These are phyloP conservation scores for Calonectria fujianensis DNA, from an alignment of 2,329 filamentous ascomycete genomes.

Conservation along the genomic window DNA sequence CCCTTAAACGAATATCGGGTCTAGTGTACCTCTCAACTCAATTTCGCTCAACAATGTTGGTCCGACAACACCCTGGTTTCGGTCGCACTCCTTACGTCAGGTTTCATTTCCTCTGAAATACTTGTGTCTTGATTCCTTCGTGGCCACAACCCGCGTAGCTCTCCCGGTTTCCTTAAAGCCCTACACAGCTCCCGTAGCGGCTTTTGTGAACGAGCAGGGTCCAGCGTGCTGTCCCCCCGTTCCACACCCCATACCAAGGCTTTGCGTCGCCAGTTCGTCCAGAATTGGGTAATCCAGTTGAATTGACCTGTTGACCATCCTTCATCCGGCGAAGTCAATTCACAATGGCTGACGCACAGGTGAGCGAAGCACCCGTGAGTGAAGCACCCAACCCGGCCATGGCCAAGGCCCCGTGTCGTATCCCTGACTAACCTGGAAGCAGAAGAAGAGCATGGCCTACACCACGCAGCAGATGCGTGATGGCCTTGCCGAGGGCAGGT, in stretches of 20 bases:
- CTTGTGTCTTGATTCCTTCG: neutral
- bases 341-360: neutral
- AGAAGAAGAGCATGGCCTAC: conserved; percentile 16
- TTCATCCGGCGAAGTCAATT: neutral
- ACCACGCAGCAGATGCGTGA: conserved; percentile 15
- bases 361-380: neutral
- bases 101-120: conserved; percentile 26
- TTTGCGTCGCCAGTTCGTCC: neutral
- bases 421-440: neutral
- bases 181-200: conserved; percentile 20
- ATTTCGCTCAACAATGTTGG: conserved; percentile 27
- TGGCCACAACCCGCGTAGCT: neutral
- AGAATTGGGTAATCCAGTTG: neutral
- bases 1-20: conserved; percentile 22
- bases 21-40: conserved; percentile 21
- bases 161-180: conserved; percentile 19
- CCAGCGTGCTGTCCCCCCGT: neutral
- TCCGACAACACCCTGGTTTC: conserved; percentile 12
- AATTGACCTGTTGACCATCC: neutral
- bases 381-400: neutral
- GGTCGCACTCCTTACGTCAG: conserved; percentile 22
- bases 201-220: conserved; percentile 21
- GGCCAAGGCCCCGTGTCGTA: neutral
- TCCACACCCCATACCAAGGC: neutral
- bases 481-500: neutral